Evolutionary conservation across 2,329 filamentous ascomycete genomes (phyloP), one percentile per base, ranked within the genome.

Genomic region (Dothideomycetes sp.): DNA sequence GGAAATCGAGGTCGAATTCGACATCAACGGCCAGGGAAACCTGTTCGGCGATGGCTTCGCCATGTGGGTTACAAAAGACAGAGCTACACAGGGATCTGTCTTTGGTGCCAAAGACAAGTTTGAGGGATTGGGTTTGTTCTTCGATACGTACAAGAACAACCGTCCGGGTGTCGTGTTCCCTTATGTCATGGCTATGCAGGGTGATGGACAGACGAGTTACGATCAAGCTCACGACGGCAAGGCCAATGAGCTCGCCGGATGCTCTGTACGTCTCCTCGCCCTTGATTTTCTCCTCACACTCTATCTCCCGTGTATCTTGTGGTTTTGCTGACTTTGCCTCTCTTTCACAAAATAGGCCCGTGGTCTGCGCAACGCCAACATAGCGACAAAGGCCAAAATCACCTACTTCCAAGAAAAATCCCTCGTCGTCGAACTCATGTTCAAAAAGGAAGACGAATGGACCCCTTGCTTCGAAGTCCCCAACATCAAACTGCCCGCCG

Each of bases 141-240:
- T 98, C 67, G 91, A 98, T 61, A 98, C 91, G 31, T 98, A 98
- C 74, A 98, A 98, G 78, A 98, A 98, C 71, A 94, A 95, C 69
- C 80, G 91, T 11, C 89, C 91, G 1, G 91, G 91, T 30, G 82
- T 86, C 29, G 84, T 94, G 33, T 98, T 98, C 65, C 91, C 91
- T 36, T 95, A 94, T 59, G 82, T 98, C 55, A 95, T 96, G 88
- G 89, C 88, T 48, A 96, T 96, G 91, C 72, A 87, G 51, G 91
- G 91, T 45, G 91, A 98, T 61, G 89, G 91, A 47, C 71, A 86
- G 59, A 94, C 82, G 5, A 61, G 70, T 11, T 98, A 98, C 65
- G 87, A 96, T 69, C 87, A 95, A 68, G 79, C 80, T 53, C 88
- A 88, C 55, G 91, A 98, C 57, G 91, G 91, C 59, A 96, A 95